Conservation (phyloP, 2,329 filamentous ascomycete species). For the Monosporascus sp. region DNA sequence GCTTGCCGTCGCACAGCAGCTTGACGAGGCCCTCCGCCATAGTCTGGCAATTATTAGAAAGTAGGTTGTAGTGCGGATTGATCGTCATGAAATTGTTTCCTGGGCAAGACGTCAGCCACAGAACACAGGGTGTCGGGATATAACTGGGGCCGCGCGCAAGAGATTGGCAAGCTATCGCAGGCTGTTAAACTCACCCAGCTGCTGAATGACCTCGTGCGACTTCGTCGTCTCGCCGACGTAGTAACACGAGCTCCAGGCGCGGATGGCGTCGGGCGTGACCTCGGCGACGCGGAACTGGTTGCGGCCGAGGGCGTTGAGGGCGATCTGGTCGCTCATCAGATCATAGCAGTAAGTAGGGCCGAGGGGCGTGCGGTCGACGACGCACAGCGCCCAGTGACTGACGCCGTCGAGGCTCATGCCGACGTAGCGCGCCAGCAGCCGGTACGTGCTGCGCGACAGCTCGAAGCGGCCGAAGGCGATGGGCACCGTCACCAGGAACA, state of each 20-base stretch:
- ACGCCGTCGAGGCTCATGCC: slow-evolving; percentile 26
- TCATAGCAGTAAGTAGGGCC: slow-evolving; percentile 23
- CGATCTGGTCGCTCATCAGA: slow-evolving; percentile 26
- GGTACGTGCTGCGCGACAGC: slow-evolving; percentile 20
- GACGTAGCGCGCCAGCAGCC: slow-evolving; percentile 22
- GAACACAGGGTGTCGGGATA: background rate
- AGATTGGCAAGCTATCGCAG: too few relatives aligned
- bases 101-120: slow-evolving; percentile 2
- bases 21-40: slow-evolving; percentile 26
- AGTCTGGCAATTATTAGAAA: slow-evolving; percentile 28
- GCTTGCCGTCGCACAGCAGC: slow-evolving; percentile 25
- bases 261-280: slow-evolving; percentile 21
- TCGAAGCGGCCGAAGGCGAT: slow-evolving; percentile 25
- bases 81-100: slow-evolving; percentile 21
- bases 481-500: slow-evolving; percentile 23
- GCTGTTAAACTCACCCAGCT: slow-evolving; percentile 17
- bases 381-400: slow-evolving; percentile 24
- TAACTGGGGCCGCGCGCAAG: too few relatives aligned
- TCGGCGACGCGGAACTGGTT: slow-evolving; percentile 25
- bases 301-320: slow-evolving; percentile 21
- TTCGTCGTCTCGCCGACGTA: slow-evolving; percentile 29
- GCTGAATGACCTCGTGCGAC: slow-evolving; percentile 24
- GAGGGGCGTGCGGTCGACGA: slow-evolving; percentile 19
- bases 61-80: slow-evolving; percentile 27
- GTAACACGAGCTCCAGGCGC: slow-evolving; percentile 24